phyloP scores from a whole-genome alignment of 768 basidiomycete species.

The Agrocybe chaxingu region DNA sequence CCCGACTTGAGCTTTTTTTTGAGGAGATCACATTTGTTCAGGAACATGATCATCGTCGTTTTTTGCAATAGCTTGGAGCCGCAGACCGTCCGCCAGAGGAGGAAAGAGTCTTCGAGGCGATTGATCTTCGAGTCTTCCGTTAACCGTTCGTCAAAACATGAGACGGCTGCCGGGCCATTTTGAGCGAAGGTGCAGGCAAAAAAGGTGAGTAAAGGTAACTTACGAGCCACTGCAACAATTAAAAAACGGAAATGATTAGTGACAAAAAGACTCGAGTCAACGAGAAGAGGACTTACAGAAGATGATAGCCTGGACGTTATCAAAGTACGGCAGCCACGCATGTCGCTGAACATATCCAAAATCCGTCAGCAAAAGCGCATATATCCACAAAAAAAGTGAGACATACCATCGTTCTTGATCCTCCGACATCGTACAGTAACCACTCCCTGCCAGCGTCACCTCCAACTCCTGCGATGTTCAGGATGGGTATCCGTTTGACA shows the following conservation, averaged over 20 bases:
- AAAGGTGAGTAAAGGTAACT: constrained; percentile 27
- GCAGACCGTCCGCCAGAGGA: constrained; percentile 66
- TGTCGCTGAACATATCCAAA: constrained; percentile 42
- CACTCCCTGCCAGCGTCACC: constrained; percentile 47
- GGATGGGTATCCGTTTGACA: neutral
- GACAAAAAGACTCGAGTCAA: constrained; percentile 2
- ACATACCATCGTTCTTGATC: constrained; percentile 52
- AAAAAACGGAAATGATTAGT: neutral
- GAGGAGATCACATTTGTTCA: constrained; percentile 73
- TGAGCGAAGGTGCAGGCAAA: constrained; percentile 19
- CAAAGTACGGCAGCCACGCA: constrained; percentile 73
- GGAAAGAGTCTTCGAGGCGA: constrained; percentile 69
- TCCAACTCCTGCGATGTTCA: constrained; percentile 10
- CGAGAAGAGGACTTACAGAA: constrained; percentile 54
- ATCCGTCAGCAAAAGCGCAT: neutral
- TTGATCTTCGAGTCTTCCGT: constrained; percentile 63
- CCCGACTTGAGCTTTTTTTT: constrained; percentile 45
- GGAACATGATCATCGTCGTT: constrained; percentile 65
- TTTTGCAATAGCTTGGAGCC: constrained; percentile 53
- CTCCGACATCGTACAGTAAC: constrained; percentile 71
- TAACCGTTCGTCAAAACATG: constrained; percentile 42
- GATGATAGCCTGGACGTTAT: constrained; percentile 72
- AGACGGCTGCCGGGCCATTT: constrained; percentile 28
- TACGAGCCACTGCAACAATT: constrained; percentile 47
- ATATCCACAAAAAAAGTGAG: neutral